phyloP scores from a whole-genome alignment of 768 basidiomycete genomes.

The Sporobolomyces phaffii region DNA sequence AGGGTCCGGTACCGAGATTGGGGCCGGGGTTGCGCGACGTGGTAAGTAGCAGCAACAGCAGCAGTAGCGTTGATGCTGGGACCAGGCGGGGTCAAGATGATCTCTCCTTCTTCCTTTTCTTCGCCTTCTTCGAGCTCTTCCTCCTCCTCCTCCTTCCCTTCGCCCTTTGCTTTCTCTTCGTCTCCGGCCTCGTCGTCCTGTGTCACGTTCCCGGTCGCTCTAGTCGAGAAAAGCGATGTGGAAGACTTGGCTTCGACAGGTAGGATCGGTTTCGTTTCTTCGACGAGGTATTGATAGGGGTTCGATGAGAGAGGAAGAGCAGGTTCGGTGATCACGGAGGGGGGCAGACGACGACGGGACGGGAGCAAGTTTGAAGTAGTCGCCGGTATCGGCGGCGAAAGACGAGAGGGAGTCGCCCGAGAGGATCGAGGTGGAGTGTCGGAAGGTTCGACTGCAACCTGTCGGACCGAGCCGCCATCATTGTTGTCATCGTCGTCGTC shows the following conservation, averaged over 20 bases:
- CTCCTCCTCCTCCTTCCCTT: neutral
- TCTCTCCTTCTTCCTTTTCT: slow-evolving; percentile 17
- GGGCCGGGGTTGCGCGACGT: too few relatives aligned
- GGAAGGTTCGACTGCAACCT: neutral
- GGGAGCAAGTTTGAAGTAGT: neutral
- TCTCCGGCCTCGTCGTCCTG: too few relatives aligned
- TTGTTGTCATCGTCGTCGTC: too few relatives aligned
- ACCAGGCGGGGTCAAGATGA: neutral
- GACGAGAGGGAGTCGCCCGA: neutral
- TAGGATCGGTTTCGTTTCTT: too few relatives aligned
- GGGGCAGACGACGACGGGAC: neutral
- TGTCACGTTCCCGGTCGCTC: too few relatives aligned
- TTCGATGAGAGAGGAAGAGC: neutral
- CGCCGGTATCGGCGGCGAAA: neutral
- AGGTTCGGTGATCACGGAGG: neutral
- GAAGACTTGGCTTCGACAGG: too few relatives aligned
- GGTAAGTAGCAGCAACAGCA: too few relatives aligned
- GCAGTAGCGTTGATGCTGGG: too few relatives aligned
- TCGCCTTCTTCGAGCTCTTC: slow-evolving; percentile 11
- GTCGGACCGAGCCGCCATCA: too few relatives aligned
- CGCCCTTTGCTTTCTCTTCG: too few relatives aligned
- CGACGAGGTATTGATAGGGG: neutral
- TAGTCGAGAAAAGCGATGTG: too few relatives aligned
- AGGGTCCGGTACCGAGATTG: too few relatives aligned
- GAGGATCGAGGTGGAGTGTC: neutral